These are phyloP conservation scores for Picea glauca DNA, from an alignment of 75 land plant species.

Conservation along the genomic window DNA sequence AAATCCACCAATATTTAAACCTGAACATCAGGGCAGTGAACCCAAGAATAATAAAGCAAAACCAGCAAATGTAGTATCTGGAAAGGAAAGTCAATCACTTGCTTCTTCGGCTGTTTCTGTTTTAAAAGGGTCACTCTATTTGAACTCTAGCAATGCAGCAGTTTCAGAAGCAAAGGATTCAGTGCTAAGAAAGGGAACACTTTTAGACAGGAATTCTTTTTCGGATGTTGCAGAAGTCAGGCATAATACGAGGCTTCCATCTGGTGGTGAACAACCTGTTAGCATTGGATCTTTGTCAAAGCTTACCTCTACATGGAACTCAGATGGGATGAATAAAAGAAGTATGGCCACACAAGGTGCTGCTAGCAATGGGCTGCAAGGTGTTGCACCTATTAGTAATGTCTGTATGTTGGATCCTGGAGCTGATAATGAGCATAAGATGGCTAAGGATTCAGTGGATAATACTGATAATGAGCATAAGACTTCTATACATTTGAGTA, in stretches of 20 bases:
- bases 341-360: too few species aligned
- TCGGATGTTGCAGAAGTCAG: neutral
- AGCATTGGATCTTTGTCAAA: neutral
- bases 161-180: neutral
- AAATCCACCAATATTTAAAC: neutral
- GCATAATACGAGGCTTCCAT: neutral
- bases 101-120: neutral
- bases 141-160: neutral
- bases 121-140: neutral
- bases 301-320: constrained; percentile 1
- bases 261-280: neutral
- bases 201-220: neutral
- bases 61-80: neutral
- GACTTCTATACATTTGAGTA: neutral
- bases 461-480: neutral
- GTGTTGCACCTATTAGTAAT: neutral
- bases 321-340: neutral
- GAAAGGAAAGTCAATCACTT: neutral
- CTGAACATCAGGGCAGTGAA: neutral
- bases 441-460: neutral
- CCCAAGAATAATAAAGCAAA: neutral
- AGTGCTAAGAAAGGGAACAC: neutral
- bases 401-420: neutral
- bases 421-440: neutral
- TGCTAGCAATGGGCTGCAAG: neutral